A percentile compares a stretch with the other conserved stretches of the same genome.
These are phyloP conservation scores for Kalmusia sp. DNA, from an alignment of 2,329 filamentous ascomycete species.

Conservation along the genomic window DNA sequence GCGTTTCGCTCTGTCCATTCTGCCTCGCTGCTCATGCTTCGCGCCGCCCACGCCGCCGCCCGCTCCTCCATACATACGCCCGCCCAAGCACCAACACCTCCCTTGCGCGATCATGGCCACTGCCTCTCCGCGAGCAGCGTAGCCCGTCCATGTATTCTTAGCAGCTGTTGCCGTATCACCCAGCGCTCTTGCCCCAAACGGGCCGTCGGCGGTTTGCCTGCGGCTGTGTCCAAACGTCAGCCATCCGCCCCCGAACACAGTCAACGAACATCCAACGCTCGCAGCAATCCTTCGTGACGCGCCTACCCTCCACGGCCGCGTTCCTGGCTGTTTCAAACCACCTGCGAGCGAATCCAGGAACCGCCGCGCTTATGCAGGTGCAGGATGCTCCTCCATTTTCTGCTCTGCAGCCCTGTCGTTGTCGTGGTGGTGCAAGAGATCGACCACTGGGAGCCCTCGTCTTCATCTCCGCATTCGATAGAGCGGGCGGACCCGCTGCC, in stretches of 20 bases:
- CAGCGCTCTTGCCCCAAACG: conserved; percentile 29
- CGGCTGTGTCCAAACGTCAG: conserved; percentile 44
- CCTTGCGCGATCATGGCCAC: conserved; percentile 9
- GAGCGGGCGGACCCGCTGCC: conserved; percentile 13
- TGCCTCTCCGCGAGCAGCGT: conserved; percentile 14
- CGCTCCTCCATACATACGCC: conserved; percentile 3
- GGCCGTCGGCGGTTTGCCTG: conserved; percentile 31
- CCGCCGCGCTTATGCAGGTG: conserved; percentile 19
- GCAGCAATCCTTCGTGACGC: conserved; percentile 17
- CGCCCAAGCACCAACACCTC: not conserved
- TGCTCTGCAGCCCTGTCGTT: conserved; percentile 5
- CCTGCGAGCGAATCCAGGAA: conserved; percentile 6
- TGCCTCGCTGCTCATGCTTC: no score
- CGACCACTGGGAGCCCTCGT: conserved; percentile 1
- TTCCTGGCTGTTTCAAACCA: conserved; percentile 1
- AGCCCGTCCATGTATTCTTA: conserved; percentile 41
- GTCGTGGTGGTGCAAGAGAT: conserved; percentile 10
- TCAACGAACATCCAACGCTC: conserved; percentile 18
- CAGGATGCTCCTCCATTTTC: not conserved
- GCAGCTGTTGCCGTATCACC: conserved; percentile 43
- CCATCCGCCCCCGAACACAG: conserved; percentile 32
- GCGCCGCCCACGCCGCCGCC: conserved; percentile 1
- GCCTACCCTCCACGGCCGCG: conserved; percentile 4
- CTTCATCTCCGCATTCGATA: conserved; percentile 28
- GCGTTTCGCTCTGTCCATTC: not conserved